Conservation (phyloP, 306 rosid genomes). For the Lathyrus aphaca region DNA sequence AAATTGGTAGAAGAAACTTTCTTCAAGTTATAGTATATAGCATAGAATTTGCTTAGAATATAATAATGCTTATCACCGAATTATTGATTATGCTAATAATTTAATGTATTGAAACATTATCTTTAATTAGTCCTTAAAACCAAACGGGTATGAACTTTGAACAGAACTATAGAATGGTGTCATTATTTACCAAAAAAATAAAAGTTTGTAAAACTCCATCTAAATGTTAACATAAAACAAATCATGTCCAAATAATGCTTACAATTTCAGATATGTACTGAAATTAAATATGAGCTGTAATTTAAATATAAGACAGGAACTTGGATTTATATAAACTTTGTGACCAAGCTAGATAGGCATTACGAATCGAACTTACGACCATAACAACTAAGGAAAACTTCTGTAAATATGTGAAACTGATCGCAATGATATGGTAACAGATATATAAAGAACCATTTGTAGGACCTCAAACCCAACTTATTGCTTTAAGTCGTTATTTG, state of each 20-base stretch:
- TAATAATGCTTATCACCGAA: conserved; percentile 29
- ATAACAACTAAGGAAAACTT: conserved; percentile 39
- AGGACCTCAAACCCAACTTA: conserved; percentile 36
- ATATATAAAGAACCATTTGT: conserved; percentile 32
- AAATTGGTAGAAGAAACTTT: conserved; percentile 11
- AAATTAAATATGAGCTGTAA: conserved; percentile 46
- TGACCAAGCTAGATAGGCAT: conserved; percentile 48
- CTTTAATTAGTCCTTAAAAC: conserved; percentile 1
- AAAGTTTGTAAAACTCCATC: conserved; percentile 37
- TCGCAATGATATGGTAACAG: conserved; percentile 44
- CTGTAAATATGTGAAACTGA: conserved; percentile 44
- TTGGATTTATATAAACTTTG: conserved; percentile 46
- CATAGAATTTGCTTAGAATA: conserved; percentile 3
- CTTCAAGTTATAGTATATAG: background rate
- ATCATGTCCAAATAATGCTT: conserved; percentile 56
- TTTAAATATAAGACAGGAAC: conserved; percentile 42
- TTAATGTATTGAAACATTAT: conserved; percentile 22
- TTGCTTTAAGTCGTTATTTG: conserved; percentile 64
- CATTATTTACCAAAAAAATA: conserved; percentile 37
- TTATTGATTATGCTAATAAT: conserved; percentile 16
- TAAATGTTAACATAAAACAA: conserved; percentile 46
- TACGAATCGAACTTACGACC: conserved; percentile 42
- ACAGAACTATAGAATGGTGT: conserved; percentile 3
- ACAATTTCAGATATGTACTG: conserved; percentile 54
- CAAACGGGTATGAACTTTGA: background rate